A percentile compares a stretch with the other conserved stretches of the same genome.
phyloP scores from a whole-genome alignment of 1,139 yeast species.

The Ashbya aceris region DNA sequence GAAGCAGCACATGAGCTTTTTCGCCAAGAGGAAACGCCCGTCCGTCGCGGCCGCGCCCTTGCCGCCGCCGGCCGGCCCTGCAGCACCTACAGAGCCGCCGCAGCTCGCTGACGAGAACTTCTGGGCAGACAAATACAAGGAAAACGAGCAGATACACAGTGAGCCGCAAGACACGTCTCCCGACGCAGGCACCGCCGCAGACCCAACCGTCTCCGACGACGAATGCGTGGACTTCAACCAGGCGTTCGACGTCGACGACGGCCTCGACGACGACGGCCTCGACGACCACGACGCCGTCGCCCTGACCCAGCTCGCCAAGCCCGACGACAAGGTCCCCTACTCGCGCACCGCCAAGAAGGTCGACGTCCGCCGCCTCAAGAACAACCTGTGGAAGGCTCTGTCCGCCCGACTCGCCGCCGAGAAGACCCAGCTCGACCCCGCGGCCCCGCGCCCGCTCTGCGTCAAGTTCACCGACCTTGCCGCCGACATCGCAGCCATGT shows the following conservation, averaged over 20 bases:
- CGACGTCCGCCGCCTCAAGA: conserved; percentile 70
- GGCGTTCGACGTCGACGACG: conserved; percentile 36
- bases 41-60: conserved; percentile 1
- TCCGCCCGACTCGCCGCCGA: conserved; percentile 13
- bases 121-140: conserved; percentile 62
- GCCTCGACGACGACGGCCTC: conserved; percentile 17
- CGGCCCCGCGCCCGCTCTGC: neutral
- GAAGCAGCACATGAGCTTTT: conserved; percentile 31
- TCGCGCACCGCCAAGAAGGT: conserved; percentile 80
- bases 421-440: neutral
- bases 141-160: conserved; percentile 33
- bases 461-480: conserved; percentile 34
- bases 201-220: conserved; percentile 23
- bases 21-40: conserved; percentile 17
- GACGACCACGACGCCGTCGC: conserved; percentile 7
- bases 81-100: neutral
- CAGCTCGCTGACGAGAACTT: conserved; percentile 52
- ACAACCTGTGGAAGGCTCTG: conserved; percentile 69
- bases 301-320: conserved; percentile 11
- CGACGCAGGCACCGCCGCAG: neutral
- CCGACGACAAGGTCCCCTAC: conserved; percentile 52
- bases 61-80: neutral
- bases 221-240: conserved; percentile 36
- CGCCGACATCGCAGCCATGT: conserved; percentile 43
- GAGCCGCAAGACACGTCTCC: conserved; percentile 8